Evolutionary conservation across 345 rosid genomes (phyloP).

Genomic region (Populus euphratica): DNA sequence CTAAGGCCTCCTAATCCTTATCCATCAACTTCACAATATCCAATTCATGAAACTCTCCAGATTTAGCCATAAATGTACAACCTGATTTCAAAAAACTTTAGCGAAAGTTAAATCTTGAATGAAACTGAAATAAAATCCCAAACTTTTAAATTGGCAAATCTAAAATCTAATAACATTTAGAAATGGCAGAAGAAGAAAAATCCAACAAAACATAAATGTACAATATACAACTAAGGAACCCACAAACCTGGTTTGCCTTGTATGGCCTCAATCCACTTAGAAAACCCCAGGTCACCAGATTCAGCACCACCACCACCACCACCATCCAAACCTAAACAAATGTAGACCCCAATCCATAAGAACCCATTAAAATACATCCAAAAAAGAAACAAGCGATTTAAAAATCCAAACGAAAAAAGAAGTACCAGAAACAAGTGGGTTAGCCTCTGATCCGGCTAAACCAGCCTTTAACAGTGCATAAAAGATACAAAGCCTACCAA

Average conservation of each 20-base stretch:
- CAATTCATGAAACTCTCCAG: too few species aligned
- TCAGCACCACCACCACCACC: constrained; percentile 39
- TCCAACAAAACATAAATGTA: not conserved
- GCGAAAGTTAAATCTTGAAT: not conserved
- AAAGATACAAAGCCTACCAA: constrained; percentile 69
- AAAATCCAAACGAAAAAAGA: not conserved
- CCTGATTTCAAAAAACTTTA: not conserved
- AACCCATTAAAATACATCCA: not conserved
- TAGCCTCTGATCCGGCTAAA: constrained; percentile 76
- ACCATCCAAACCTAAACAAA: constrained; percentile 42
- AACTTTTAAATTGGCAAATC: not conserved
- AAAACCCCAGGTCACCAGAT: constrained; percentile 78
- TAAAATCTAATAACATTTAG: too few species aligned
- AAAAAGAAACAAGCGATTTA: not conserved
- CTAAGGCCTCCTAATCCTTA: too few species aligned
- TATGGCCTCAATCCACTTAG: constrained; percentile 62
- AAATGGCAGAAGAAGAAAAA: not conserved
- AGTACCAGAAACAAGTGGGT: constrained; percentile 75
- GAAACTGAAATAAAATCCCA: not conserved
- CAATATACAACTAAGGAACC: not conserved
- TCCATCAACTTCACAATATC: too few species aligned
- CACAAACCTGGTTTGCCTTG: constrained; percentile 62
- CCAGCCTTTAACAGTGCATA: constrained; percentile 81
- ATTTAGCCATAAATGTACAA: too few species aligned
- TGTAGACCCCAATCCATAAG: not conserved